A percentile compares a stretch with the other conserved stretches of the same genome.
phyloP scores from a whole-genome alignment of 176 grass and related monocot species.

The Oryza nivara region DNA sequence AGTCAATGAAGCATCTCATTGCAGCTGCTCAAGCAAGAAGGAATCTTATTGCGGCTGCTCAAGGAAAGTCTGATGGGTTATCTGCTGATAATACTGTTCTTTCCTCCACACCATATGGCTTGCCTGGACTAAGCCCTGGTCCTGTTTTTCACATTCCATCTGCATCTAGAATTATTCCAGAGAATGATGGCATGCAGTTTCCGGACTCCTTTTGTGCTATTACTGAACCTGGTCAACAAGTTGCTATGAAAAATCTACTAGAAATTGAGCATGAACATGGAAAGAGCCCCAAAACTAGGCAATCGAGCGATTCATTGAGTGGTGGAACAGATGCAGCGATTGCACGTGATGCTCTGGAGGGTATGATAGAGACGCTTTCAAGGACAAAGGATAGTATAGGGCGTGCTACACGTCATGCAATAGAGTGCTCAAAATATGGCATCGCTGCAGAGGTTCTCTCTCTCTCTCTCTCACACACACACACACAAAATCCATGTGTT shows the following conservation, averaged over 20 bases:
- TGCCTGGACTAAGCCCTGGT: slow-evolving; percentile 74
- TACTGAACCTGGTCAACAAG: slow-evolving; percentile 40
- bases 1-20: slow-evolving; percentile 96
- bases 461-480: not conserved
- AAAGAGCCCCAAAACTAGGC: slow-evolving; percentile 57
- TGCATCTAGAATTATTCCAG: slow-evolving; percentile 61
- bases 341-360: slow-evolving; percentile 88
- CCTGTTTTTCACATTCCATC: slow-evolving; percentile 64
- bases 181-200: slow-evolving; percentile 46
- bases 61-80: slow-evolving; percentile 63
- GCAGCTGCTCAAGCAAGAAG: slow-evolving; percentile 95
- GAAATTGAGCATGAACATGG: slow-evolving; percentile 61
- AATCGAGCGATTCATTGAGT: slow-evolving; percentile 48
- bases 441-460: slow-evolving; percentile 74
- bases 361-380: slow-evolving; percentile 95
- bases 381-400: slow-evolving; percentile 99
- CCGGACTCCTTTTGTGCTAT: slow-evolving; percentile 49
- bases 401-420: slow-evolving; percentile 90
- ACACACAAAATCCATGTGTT: not conserved
- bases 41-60: slow-evolving; percentile 77
- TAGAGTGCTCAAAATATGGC: slow-evolving; percentile 96
- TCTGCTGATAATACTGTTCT: slow-evolving; percentile 53
- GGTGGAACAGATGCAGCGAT: slow-evolving; percentile 74
- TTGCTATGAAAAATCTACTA: slow-evolving; percentile 51
- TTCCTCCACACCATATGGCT: slow-evolving; percentile 54